These are phyloP conservation scores for Amanita jacksonii DNA, from an alignment of 768 basidiomycete genomes.

Conservation along the genomic window DNA sequence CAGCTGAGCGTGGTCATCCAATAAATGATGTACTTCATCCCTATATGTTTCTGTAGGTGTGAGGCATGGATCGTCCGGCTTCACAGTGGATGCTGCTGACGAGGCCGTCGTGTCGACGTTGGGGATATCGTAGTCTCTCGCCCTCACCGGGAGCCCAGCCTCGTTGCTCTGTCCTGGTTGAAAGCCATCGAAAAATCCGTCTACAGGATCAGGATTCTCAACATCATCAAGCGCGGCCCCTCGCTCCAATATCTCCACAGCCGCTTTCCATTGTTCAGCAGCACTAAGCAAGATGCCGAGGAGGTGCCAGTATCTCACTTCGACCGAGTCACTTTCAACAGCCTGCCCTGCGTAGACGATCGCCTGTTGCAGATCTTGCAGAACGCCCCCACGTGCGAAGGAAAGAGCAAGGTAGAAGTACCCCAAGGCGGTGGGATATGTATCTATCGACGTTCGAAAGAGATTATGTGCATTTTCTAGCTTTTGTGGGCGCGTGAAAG, in stretches of 20 bases:
- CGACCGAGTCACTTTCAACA: constrained; percentile 55
- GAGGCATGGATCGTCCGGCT: background rate
- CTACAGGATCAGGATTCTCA: constrained; percentile 13
- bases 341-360: constrained; percentile 58
- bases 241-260: constrained; percentile 66
- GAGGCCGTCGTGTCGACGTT: constrained; percentile 1
- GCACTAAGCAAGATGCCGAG: constrained; percentile 76
- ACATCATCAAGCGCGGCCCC: constrained; percentile 52
- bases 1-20: constrained; percentile 19
- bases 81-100: background rate
- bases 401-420: constrained; percentile 80
- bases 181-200: constrained; percentile 12
- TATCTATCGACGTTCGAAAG: constrained; percentile 38
- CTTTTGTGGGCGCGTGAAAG: constrained; percentile 45
- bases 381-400: constrained; percentile 51
- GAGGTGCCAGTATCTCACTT: constrained; percentile 83
- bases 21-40: constrained; percentile 12
- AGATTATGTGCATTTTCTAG: constrained; percentile 48
- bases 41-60: constrained; percentile 1
- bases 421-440: constrained; percentile 42
- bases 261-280: constrained; percentile 70
- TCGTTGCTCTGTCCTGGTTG: background rate
- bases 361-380: constrained; percentile 59
- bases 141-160: background rate
- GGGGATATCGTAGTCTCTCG: background rate